Conservation (phyloP, 2,329 filamentous ascomycete genomes). For the Pseudonectria foliicola region DNA sequence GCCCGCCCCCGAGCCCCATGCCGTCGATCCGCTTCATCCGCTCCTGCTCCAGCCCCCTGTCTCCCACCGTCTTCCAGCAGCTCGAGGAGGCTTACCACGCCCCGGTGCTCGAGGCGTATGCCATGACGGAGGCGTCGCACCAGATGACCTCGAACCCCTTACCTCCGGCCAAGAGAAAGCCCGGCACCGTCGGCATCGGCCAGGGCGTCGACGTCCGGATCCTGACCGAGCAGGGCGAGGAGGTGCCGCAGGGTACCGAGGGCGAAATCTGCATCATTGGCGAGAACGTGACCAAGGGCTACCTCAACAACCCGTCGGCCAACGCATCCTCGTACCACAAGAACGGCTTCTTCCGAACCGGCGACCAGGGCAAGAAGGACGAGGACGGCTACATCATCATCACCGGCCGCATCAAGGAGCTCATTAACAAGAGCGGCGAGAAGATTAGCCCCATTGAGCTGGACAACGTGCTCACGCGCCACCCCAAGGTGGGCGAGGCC, state of each 20-base stretch:
- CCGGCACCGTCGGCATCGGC: conserved; percentile 74
- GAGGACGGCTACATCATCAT: conserved; percentile 76
- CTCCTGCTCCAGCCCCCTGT: conserved; percentile 78
- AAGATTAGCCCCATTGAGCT: conserved; percentile 86
- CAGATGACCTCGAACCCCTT: conserved; percentile 76
- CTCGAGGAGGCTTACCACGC: conserved; percentile 69
- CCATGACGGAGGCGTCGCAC: conserved; percentile 86
- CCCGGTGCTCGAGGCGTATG: conserved; percentile 82
- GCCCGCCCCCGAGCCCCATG: conserved; percentile 57
- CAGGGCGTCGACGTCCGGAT: conserved; percentile 80
- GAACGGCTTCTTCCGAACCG: conserved; percentile 78
- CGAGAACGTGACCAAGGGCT: conserved; percentile 77
- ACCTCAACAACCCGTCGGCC: conserved; percentile 74
- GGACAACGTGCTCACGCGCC: conserved; percentile 71
- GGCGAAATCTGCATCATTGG: conserved; percentile 79
- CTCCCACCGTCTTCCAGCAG: conserved; percentile 73
- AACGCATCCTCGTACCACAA: conserved; percentile 68
- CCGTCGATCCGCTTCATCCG: conserved; percentile 79
- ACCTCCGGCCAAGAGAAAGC: conserved; percentile 65
- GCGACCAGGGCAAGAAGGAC: conserved; percentile 78
- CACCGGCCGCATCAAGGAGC: conserved; percentile 86
- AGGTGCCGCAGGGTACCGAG: conserved; percentile 61
- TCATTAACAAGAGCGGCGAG: conserved; percentile 86
- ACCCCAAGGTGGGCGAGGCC: conserved; percentile 67
- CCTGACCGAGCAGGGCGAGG: conserved; percentile 60